Base-by-base conservation (phyloP, 257 asterid species). In the Leonotis leonurus region DNA sequence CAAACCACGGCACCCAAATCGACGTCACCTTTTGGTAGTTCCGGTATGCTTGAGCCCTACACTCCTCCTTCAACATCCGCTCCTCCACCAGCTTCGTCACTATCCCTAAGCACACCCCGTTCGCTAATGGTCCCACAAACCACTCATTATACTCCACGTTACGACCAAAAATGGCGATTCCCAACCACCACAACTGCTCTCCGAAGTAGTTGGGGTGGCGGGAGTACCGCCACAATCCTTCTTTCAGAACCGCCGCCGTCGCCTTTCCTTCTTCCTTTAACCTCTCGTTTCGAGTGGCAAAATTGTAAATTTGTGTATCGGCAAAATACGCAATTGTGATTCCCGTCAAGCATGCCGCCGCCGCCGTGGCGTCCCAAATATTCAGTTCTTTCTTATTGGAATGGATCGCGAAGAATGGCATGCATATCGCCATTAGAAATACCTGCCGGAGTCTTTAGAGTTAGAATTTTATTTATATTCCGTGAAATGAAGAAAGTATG, bases 181-280 rank as follows among this genome's bases (percentile, higher is more conserved):
- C 98, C 92, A 86, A 88, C 98, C 98, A 91, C 98, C 96, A 91
- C 57, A 91, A 33, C 71, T 91, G 95, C 83, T 91, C 98, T 5
- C 98, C 98, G 9, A 85, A 71, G 69, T 91, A 91, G 79, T 91
- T 91, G 1, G 96, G 98, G 52, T 91, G 98, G 12, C 96, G 77
- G 1, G 92, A 84, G 74, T 76, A 84, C 24, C 46, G 54, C 98
- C 98, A 91, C 18, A 91, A 64, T 33, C 98, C 98, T 32, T 55
- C 58, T 16, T 91, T 94, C 5, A 91, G 95, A 75, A 52, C 73
- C 30, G 81, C 87, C 61, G 81, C 88, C 35, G 62, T 7, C 8
- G 78, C 74, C 73, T 77, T 32, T 12, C 94, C 89, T 2, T 60
- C 67, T 67, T 68, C 39, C 62, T 77, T 84, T 67, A 81, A 68